Base-by-base conservation (phyloP, 2,329 filamentous ascomycete species). In the Paraphoma chrysanthemicola region DNA sequence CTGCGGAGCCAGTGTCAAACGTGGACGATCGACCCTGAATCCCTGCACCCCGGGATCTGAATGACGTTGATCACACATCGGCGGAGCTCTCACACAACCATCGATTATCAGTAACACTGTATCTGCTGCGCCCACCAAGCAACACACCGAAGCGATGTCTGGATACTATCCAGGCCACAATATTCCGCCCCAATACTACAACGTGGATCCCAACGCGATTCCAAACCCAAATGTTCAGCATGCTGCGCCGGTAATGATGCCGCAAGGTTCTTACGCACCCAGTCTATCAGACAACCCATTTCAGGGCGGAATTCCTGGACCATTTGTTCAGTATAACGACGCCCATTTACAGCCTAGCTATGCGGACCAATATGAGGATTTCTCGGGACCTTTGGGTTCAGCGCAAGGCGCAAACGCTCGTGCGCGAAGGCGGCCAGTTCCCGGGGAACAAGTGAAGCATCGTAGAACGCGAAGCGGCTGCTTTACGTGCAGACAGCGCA, bases 381-480 rank as follows among this genome's bases (percentile, higher is more conserved):
- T 62, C 11, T 53, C 69, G 44, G 68, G 67, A 16, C 55, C 58
- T 42, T 59, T 70, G 51, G 68, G 71, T 56, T 56, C 67, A 44
- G 61, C 67, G 31, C 69, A 69, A 62, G 63, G 66, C 57, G 63
- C 57, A 50, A 70, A 69, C 59, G 56, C 63, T 53, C 68, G 74
- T 44, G 59, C 68, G 30, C 66, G 72, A 52, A 68, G 73, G 51
- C 69, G 75, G 43, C 56, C 69, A 23, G 64, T 66, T 11, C 69
- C 74, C 18, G 73, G 72, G 10, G 91, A 96, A 59, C 89, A 90
- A 70, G 90, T 96, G 65, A 98, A 98, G 78, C 94, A 98, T 75
- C 90, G 93, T 59, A 88, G 95, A 66, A 98, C 95, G 43, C 86
- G 95, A 67, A 97, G 93, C 62, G 95, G 95, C 29, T 99, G 95